A percentile compares a stretch with the other conserved stretches of the same genome.
Conservation (phyloP, 768 basidiomycete genomes). For the Thelephora aurantiotincta region DNA sequence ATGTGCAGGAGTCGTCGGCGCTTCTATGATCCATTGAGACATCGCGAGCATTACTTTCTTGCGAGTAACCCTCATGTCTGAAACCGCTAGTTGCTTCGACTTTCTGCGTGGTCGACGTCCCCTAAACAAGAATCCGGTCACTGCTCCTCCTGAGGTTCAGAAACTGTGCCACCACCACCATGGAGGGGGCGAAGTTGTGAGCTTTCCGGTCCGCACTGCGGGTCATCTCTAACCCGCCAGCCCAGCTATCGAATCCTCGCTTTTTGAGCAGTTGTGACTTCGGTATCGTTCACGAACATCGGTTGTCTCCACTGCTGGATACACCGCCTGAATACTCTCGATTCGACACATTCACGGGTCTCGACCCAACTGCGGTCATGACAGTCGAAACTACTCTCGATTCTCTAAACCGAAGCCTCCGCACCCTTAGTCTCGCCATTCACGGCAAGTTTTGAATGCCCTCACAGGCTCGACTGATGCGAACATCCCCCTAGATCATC, state of each 20-base stretch:
- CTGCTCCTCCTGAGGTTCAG: too few species aligned
- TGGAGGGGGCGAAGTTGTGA: too few species aligned
- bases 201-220: too few species aligned
- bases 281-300: not conserved
- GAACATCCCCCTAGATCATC: constrained; percentile 35
- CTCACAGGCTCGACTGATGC: not conserved
- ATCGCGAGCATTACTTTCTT: too few species aligned
- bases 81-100: too few species aligned
- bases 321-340: not conserved
- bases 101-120: too few species aligned
- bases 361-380: constrained; percentile 24
- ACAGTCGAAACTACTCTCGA: constrained; percentile 44
- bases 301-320: not conserved
- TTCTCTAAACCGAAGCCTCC: constrained; percentile 34
- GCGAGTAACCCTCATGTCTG: too few species aligned
- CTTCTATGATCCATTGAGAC: too few species aligned
- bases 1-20: too few species aligned
- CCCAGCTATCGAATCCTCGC: not conserved
- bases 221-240: too few species aligned
- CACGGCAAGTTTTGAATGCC: constrained; percentile 35
- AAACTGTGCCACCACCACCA: too few species aligned
- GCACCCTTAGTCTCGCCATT: constrained; percentile 54
- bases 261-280: not conserved
- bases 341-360: not conserved
- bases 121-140: too few species aligned